Evolutionary conservation across 1,139 yeast genomes (phyloP), one percentile per base, ranked within the genome.

Genomic region (Cylindricascospora bacillispora): DNA sequence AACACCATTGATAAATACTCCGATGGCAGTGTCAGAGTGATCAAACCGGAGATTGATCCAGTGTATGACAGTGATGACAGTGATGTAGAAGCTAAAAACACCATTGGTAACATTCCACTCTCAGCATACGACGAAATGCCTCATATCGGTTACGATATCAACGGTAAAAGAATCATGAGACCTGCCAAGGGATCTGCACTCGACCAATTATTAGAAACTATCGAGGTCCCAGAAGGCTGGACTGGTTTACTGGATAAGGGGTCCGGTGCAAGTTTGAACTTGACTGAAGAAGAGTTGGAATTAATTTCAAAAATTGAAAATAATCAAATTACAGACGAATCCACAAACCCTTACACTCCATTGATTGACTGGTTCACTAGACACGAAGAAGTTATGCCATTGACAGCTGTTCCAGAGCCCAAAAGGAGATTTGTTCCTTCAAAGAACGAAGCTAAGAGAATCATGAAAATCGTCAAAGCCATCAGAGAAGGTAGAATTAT

Each of bases 161-260:
- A 92, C 54, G 98, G 99, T 49, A 86, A 85, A 55, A 73, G 98
- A 50, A 85, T 89, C 47, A 86, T 92, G 97, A 73, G 99, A 57
- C 99, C 99, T 9, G 98, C 97, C 11, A 80, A 82, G 49, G 95
- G 95, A 6, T 75, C 93, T 34, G 98, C 98, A 1, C 66, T 92
- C 44, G 97, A 89, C 50, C 79, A 77, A 44, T 65, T 89, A 40
- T 63, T 92, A 41, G 98, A 89, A 47, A 65, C 76, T 18, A 89
- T 92, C 40, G 98, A 89, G 39, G 65, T 89, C 40, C 98, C 97
- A 9, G 93, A 81, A 57, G 98, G 98, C 22, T 89, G 97, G 97
- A 92, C 98, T 7, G 99, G 99, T 27, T 65, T 92, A 40, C 61
- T 89, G 35, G 97, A 89, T 56, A 82, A 83, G 51, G 70, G 76